Conservation (phyloP, 2,329 filamentous ascomycete species). For the Aspergillus novoparasiticus region DNA sequence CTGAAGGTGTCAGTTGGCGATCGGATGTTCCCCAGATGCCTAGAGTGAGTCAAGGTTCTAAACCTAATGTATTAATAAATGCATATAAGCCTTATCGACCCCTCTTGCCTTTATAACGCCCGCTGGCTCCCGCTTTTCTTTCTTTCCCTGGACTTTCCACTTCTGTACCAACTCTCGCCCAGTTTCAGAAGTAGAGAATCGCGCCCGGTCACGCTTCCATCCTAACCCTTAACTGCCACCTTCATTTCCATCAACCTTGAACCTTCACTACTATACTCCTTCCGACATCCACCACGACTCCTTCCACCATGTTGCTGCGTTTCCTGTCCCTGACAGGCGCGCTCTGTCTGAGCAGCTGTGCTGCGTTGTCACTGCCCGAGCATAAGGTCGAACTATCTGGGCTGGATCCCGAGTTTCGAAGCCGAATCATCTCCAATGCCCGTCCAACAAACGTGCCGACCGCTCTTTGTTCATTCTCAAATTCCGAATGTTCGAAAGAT, state of each 20-base stretch:
- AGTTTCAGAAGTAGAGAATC: background rate
- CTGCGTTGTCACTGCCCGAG: constrained; percentile 8
- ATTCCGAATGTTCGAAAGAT: constrained; percentile 15
- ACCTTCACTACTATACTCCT: background rate
- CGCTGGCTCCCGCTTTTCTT: background rate
- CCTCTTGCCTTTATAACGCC: background rate
- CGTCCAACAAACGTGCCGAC: constrained; percentile 20
- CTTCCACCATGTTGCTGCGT: constrained; percentile 17
- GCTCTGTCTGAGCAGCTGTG: constrained; percentile 15
- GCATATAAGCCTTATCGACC: background rate
- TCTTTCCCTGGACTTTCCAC: background rate
- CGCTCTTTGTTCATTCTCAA: constrained; percentile 20
- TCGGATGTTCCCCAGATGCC: constrained; percentile 3
- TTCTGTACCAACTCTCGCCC: background rate
- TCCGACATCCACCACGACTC: background rate
- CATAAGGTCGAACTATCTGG: background rate
- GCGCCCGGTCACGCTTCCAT: background rate
- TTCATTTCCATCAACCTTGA: background rate
- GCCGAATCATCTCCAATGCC: constrained; percentile 1
- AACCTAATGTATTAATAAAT: background rate
- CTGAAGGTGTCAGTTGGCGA: background rate
- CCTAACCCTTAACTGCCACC: background rate
- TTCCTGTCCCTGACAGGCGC: constrained; percentile 15
- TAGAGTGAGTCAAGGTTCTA: background rate
- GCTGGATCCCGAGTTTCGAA: background rate